Percentiles rank a stretch among this genome's conserved stretches.
phyloP scores from a whole-genome alignment of 257 asterid genomes.

The Solanum medicagineum region DNA sequence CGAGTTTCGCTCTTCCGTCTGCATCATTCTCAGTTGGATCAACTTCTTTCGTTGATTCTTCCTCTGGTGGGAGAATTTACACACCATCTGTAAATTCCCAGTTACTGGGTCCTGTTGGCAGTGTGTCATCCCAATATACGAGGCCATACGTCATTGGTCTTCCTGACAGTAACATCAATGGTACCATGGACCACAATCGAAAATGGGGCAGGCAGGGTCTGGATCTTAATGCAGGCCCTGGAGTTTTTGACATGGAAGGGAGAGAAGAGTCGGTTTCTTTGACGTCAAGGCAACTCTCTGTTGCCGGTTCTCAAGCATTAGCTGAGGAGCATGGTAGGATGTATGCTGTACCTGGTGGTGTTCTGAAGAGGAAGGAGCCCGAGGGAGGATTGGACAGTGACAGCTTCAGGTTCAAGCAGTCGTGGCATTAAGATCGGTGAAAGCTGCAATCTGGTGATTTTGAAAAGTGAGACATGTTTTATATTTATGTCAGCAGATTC shows the following conservation, averaged over 20 bases:
- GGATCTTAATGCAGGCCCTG: conserved; percentile 86
- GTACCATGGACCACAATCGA: conserved; percentile 40
- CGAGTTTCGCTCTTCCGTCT: conserved; percentile 48
- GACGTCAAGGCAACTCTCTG: conserved; percentile 43
- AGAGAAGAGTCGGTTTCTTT: conserved; percentile 43
- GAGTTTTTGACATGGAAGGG: conserved; percentile 43
- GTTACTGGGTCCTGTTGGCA: conserved; percentile 41
- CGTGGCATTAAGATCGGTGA: conserved; percentile 41
- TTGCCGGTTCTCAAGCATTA: conserved; percentile 45
- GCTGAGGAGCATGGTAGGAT: conserved; percentile 59
- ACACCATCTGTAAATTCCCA: conserved; percentile 45
- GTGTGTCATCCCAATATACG: conserved; percentile 51
- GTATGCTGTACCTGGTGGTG: conserved; percentile 37
- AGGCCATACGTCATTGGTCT: conserved; percentile 52
- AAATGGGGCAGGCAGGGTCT: conserved; percentile 68
- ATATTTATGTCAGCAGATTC: not conserved
- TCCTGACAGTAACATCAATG: conserved; percentile 30
- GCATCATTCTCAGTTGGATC: conserved; percentile 39
- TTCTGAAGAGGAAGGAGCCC: conserved; percentile 63
- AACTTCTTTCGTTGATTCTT: conserved; percentile 16
- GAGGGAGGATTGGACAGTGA: conserved; percentile 75
- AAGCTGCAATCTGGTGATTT: not conserved
- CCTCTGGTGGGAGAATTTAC: conserved; percentile 47
- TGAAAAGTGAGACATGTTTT: conserved; percentile 13
- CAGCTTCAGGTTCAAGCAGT: conserved; percentile 56